Conservation (phyloP, 2,329 filamentous ascomycete species). For the Emergomyces orientalis region DNA sequence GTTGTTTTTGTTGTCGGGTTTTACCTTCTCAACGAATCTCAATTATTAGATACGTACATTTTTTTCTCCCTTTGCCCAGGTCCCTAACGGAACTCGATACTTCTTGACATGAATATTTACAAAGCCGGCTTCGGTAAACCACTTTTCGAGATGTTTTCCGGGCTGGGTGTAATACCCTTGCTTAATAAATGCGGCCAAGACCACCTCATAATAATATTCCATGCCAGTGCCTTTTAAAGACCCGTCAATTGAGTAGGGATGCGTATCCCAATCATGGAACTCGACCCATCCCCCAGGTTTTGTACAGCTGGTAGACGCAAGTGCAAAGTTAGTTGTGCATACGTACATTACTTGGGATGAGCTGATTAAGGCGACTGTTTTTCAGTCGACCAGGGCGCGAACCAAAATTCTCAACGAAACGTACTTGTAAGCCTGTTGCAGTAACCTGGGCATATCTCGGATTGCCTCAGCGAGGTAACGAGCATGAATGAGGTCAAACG, state of each 20-base stretch:
- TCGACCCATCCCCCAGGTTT: conserved; percentile 38
- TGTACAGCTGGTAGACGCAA: not conserved
- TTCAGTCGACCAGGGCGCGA: not conserved
- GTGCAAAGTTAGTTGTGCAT: conserved; percentile 13
- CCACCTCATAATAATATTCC: conserved; percentile 1
- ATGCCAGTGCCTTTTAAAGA: conserved; percentile 3
- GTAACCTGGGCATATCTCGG: conserved; percentile 20
- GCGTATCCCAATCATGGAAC: conserved; percentile 25
- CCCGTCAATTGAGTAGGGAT: conserved; percentile 4
- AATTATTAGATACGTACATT: conserved; percentile 9
- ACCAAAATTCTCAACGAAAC: not conserved
- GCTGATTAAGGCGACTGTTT: not conserved
- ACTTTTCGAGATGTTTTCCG: conserved; percentile 12
- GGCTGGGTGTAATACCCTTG: conserved; percentile 1
- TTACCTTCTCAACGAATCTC: not conserved
- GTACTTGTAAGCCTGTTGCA: conserved; percentile 8
- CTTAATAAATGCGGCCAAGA: conserved; percentile 4
- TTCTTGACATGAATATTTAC: conserved; percentile 16
- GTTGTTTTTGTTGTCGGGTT: not conserved
- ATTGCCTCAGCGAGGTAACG: conserved; percentile 28
- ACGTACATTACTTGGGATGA: not conserved
- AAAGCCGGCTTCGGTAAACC: conserved; percentile 20
- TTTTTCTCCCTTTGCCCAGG: conserved; percentile 21
- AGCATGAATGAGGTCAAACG: conserved; percentile 28
- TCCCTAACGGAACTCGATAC: conserved; percentile 19